Percentiles rank a stretch among this genome's conserved stretches.
These are phyloP conservation scores for Colletotrichum magnum DNA, from an alignment of 2,329 filamentous ascomycete genomes.

Conservation along the genomic window DNA sequence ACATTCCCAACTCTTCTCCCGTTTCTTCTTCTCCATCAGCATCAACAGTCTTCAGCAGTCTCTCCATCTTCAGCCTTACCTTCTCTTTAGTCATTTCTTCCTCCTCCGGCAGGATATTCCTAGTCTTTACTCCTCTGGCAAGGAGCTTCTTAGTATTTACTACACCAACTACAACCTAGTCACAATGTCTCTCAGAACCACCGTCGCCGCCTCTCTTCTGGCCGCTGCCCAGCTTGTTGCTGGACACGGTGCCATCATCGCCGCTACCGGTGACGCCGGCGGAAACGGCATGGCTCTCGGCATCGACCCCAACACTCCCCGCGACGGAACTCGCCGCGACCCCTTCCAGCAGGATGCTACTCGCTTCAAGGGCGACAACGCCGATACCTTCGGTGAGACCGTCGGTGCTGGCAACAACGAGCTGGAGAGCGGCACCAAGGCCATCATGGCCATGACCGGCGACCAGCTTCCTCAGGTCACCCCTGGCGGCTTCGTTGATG, in stretches of 20 bases:
- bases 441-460: slow-evolving; percentile 71
- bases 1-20: slow-evolving; percentile 14
- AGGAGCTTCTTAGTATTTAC: slow-evolving; percentile 33
- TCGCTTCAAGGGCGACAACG: slow-evolving; percentile 68
- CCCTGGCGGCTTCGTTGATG: slow-evolving; percentile 68
- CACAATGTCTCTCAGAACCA: slow-evolving; percentile 51
- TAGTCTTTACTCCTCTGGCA: slow-evolving; percentile 37
- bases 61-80: slow-evolving; percentile 36
- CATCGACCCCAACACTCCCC: slow-evolving; percentile 69
- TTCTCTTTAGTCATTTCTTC: slow-evolving; percentile 24
- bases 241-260: slow-evolving; percentile 73
- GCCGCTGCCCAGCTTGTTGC: slow-evolving; percentile 68
- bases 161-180: not conserved
- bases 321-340: slow-evolving; percentile 70
- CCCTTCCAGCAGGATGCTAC: slow-evolving; percentile 77
- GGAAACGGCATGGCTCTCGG: slow-evolving; percentile 67
- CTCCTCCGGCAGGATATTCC: slow-evolving; percentile 39
- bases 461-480: slow-evolving; percentile 71
- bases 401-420: slow-evolving; percentile 69
- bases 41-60: slow-evolving; percentile 36
- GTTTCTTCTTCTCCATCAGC: slow-evolving; percentile 26
- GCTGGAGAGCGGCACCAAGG: slow-evolving; percentile 67
- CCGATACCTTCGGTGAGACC: slow-evolving; percentile 71
- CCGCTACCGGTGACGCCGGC: slow-evolving; percentile 69
- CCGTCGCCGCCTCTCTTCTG: slow-evolving; percentile 62